A percentile compares a stretch with the other conserved stretches of the same genome.
Conservation (phyloP, 225 moss, liverwort and hornwort genomes). For the Asterella californica region DNA sequence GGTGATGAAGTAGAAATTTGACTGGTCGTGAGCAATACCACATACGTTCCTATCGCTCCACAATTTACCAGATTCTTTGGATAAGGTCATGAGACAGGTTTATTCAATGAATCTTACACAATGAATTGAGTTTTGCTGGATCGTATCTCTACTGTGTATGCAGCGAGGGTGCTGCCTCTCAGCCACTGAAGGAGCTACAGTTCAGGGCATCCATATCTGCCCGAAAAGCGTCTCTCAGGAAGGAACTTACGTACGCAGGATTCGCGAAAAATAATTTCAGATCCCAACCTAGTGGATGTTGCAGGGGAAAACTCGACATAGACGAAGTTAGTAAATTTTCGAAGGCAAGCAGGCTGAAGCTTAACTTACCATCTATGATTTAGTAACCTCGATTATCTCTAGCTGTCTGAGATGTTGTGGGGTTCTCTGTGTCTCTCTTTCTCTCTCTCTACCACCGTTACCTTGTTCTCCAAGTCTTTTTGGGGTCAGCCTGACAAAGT, state of each 20-base stretch:
- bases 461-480: too few species aligned
- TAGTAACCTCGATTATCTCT: neutral
- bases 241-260: slow-evolving; percentile 33
- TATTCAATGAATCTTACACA: neutral
- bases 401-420: neutral
- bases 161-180: slow-evolving; percentile 27
- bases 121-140: neutral
- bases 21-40: neutral
- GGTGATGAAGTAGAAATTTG: too few species aligned
- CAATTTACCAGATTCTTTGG: neutral
- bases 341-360: slow-evolving; percentile 28
- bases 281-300: slow-evolving; percentile 12
- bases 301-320: slow-evolving; percentile 8
- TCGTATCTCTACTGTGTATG: neutral
- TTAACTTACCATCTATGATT: neutral
- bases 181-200: slow-evolving; percentile 34
- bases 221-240: slow-evolving; percentile 32
- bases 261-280: slow-evolving; percentile 39
- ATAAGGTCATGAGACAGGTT: neutral
- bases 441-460: too few species aligned
- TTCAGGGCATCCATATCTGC: slow-evolving; percentile 36
- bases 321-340: slow-evolving; percentile 32
- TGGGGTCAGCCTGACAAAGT: too few species aligned
- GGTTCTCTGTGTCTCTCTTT: too few species aligned
- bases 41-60: neutral